These are phyloP conservation scores for Mycosphaerelloides madeirae DNA, from an alignment of 2,329 filamentous ascomycete genomes.

Conservation along the genomic window DNA sequence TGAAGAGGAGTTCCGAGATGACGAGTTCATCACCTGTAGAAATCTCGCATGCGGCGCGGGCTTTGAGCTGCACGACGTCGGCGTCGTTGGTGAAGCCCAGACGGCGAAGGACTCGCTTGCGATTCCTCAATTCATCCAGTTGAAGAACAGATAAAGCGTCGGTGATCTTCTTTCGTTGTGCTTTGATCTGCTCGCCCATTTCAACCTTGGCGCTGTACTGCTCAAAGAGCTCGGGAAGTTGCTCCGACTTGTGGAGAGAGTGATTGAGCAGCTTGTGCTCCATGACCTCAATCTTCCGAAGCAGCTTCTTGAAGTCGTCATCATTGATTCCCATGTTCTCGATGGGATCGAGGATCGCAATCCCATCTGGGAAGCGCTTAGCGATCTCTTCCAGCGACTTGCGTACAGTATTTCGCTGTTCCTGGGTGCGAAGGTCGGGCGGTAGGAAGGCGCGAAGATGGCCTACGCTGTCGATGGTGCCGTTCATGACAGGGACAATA, in stretches of 20 bases:
- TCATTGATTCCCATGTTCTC: slow-evolving; percentile 95
- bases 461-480: slow-evolving; percentile 77
- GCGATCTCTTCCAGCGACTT: slow-evolving; percentile 72
- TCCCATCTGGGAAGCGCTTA: slow-evolving; percentile 84
- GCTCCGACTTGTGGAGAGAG: slow-evolving; percentile 83
- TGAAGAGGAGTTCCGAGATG: slow-evolving; percentile 88
- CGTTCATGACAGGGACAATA: slow-evolving; percentile 79
- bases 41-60: slow-evolving; percentile 95
- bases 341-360: slow-evolving; percentile 84
- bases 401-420: slow-evolving; percentile 64
- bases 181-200: slow-evolving; percentile 74
- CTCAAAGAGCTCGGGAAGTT: slow-evolving; percentile 77
- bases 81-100: slow-evolving; percentile 93
- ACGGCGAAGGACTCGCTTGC: slow-evolving; percentile 89
- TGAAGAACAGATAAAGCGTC: slow-evolving; percentile 85
- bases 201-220: slow-evolving; percentile 79
- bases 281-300: slow-evolving; percentile 91
- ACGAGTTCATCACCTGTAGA: slow-evolving; percentile 94
- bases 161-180: slow-evolving; percentile 78
- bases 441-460: slow-evolving; percentile 81
- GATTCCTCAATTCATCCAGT: slow-evolving; percentile 90
- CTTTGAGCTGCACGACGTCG: slow-evolving; percentile 94
- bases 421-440: slow-evolving; percentile 63
- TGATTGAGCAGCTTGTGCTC: slow-evolving; percentile 86
- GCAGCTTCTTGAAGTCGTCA: slow-evolving; percentile 85